Conservation (phyloP, 2,329 filamentous ascomycete species). For the Drechmeria coniospora region DNA sequence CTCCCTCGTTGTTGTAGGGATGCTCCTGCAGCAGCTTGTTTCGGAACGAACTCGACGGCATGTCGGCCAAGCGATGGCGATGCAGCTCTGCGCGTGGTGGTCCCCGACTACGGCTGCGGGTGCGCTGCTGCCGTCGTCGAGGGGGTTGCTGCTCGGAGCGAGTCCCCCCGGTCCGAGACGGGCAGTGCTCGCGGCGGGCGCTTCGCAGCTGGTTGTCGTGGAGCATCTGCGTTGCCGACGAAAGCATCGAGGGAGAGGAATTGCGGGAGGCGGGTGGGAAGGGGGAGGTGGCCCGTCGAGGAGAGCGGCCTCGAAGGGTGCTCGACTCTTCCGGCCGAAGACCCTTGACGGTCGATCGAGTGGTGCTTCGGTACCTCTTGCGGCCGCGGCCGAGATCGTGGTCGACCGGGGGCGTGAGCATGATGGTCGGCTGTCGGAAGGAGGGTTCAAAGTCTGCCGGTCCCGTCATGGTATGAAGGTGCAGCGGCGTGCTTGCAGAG, state of each 20-base stretch:
- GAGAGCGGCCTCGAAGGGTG: constrained; percentile 26
- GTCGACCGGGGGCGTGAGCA: constrained; percentile 10
- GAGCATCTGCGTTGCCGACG: constrained; percentile 25
- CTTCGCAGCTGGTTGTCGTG: constrained; percentile 24
- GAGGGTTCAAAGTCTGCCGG: constrained; percentile 8
- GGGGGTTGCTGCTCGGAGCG: constrained; percentile 17
- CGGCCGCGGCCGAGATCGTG: constrained; percentile 20
- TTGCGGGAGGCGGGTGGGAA: constrained; percentile 15
- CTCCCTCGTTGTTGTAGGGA: constrained; percentile 2
- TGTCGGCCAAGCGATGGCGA: constrained; percentile 12
- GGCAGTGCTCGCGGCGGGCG: constrained; percentile 28
- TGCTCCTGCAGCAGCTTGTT: constrained; percentile 17
- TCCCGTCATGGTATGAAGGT: constrained; percentile 9
- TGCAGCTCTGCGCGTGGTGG: constrained; percentile 16
- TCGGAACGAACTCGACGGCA: constrained; percentile 16
- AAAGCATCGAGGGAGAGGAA: constrained; percentile 19
- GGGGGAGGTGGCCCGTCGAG: constrained; percentile 23
- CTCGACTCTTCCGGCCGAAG: constrained; percentile 24
- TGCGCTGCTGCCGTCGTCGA: constrained; percentile 21
- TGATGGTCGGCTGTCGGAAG: constrained; percentile 10
- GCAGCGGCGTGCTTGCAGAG: no score
- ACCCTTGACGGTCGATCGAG: constrained; percentile 15
- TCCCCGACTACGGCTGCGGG: constrained; percentile 22
- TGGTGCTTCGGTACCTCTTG: constrained; percentile 23
- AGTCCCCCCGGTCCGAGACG: constrained; percentile 22